Percentiles rank a stretch among this genome's conserved stretches.
Evolutionary conservation across 345 rosid species (phyloP).

Genomic region (Brassica rapa): DNA sequence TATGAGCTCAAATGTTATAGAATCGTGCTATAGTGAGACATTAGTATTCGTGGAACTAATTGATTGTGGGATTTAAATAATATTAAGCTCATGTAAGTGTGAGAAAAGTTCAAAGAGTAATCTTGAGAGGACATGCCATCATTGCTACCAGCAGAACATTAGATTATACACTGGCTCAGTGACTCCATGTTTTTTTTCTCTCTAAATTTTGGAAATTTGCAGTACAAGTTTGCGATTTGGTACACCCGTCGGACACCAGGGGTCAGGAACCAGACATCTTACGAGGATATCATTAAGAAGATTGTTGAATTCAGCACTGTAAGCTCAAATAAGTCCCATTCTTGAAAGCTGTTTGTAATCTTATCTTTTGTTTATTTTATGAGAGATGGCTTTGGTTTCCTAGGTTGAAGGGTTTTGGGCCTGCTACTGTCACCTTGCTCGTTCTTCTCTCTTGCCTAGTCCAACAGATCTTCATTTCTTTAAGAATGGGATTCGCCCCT

Average conservation of each 20-base stretch:
- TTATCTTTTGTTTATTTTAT: conserved; percentile 23
- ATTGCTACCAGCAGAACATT: conserved; percentile 12
- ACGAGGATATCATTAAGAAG: conserved; percentile 92
- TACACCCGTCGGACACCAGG: conserved; percentile 96
- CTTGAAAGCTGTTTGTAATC: neutral
- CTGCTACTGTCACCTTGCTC: conserved; percentile 88
- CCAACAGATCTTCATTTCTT: conserved; percentile 95
- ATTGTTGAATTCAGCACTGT: conserved; percentile 87
- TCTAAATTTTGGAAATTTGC: conserved; percentile 24
- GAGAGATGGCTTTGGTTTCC: conserved; percentile 3
- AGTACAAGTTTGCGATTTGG: conserved; percentile 92
- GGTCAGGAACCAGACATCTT: conserved; percentile 78
- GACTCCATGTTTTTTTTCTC: neutral
- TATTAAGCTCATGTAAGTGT: neutral
- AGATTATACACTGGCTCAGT: neutral
- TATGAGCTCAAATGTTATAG: conserved; percentile 15
- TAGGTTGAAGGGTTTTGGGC: conserved; percentile 95
- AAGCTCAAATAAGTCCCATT: conserved; percentile 34
- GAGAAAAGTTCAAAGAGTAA: neutral
- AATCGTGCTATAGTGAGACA: neutral
- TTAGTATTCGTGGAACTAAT: neutral
- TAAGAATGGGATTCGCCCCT: conserved; percentile 87
- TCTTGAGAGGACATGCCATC: neutral
- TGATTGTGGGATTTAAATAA: neutral
- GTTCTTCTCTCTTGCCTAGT: conserved; percentile 81